Evolutionary conservation across 805 yeast species (phyloP), one percentile per base, ranked within the genome.

Genomic region (Myxozyma mucilagina): DNA sequence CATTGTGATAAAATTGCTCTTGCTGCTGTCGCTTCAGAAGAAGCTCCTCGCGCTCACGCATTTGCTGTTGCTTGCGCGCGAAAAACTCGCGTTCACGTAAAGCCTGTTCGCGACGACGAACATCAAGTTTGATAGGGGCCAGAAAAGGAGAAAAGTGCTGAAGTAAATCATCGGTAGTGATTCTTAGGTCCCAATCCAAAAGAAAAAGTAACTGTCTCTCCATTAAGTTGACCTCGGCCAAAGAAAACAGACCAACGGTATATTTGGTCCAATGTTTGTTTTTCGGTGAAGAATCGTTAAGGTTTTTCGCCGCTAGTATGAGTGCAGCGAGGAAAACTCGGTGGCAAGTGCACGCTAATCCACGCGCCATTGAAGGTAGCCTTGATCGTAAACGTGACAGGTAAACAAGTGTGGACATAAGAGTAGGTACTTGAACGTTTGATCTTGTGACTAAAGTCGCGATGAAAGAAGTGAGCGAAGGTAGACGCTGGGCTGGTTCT

Each of bases 191-290:
- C 98, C 98, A 93, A 69, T 90, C 87, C 60, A 93, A 81, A 64
- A 90, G 84, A 53, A 82, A 83, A 52, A 93, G 83, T 69, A 94
- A 78, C 76, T 93, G 98, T 67, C 92, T 81, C 76, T 93, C 99
- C 70, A 96, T 88, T 66, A 91, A 85, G 75, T 93, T 94, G 56
- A 94, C 90, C 71, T 93, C 98, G 24, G 80, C 80, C 42, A 89
- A 77, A 9, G 85, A 72, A 62, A 93, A 81, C 47, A 94, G 79
- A 0, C 97, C 97, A 72, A 87, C 86, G 2, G 98, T 92, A 78
- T 93, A 92, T 62, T 84, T 81, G 4, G 96, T 87, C 99, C 99
- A 93, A 77, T 94, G 97, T 76, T 88, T 92, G 77, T 93, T 93
- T 73, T 93, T 82, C 47, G 99, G 99, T 20, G 96, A 87, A 3